Conservation (phyloP, 805 yeast genomes). For the Candida andamanensis region DNA sequence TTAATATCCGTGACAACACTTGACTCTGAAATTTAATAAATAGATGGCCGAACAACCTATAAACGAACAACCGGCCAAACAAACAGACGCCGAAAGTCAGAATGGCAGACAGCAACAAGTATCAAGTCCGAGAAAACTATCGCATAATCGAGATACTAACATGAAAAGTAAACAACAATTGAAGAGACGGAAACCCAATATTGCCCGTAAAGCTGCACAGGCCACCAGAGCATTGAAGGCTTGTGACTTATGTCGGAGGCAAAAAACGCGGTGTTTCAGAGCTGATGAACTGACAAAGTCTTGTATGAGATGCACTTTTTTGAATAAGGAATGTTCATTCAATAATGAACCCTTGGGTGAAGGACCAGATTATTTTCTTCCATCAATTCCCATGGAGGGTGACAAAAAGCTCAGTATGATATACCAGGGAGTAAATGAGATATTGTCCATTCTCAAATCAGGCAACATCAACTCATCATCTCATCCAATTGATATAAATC, state of each 20-base stretch:
- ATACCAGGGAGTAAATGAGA: constrained; percentile 31
- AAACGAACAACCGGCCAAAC: too few species aligned
- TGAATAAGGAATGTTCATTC: constrained; percentile 50
- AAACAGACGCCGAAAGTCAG: too few species aligned
- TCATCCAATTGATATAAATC: too few species aligned
- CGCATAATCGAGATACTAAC: background rate
- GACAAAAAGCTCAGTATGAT: constrained; percentile 14
- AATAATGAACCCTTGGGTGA: constrained; percentile 12
- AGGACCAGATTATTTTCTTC: background rate
- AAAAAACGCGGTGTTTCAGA: constrained; percentile 60
- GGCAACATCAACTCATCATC: constrained; percentile 1
- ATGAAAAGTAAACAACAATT: background rate
- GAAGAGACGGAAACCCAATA: background rate
- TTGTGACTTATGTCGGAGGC: constrained; percentile 50
- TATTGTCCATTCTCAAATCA: constrained; percentile 21
- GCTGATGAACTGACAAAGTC: constrained; percentile 39
- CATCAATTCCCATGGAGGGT: background rate
- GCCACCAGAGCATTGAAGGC: constrained; percentile 47
- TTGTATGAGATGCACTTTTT: constrained; percentile 56
- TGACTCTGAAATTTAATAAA: too few species aligned
- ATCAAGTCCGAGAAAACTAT: too few species aligned
- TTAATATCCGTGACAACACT: too few species aligned
- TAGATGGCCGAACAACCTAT: too few species aligned
- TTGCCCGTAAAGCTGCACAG: constrained; percentile 17
- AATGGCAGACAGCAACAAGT: too few species aligned